These are phyloP conservation scores for Eurotiales sp. DNA, from an alignment of 2,329 filamentous ascomycete genomes.

Conservation along the genomic window DNA sequence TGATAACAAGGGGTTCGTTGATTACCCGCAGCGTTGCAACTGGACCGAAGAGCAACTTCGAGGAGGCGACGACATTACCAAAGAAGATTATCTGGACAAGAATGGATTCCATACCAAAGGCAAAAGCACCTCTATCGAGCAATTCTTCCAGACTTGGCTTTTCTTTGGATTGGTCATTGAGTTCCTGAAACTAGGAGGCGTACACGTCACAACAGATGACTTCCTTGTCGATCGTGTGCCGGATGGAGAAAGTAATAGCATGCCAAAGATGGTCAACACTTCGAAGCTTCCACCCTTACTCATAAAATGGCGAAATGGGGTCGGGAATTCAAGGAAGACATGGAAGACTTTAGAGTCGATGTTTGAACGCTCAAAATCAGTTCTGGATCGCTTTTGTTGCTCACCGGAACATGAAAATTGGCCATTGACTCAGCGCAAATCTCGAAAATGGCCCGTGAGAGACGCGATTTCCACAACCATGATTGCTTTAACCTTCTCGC, in stretches of 20 bases:
- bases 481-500: slow-evolving; percentile 14
- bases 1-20: slow-evolving; percentile 10
- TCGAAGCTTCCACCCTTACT: slow-evolving; percentile 3
- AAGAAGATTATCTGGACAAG: slow-evolving; percentile 9
- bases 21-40: slow-evolving; percentile 10
- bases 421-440: slow-evolving; percentile 6
- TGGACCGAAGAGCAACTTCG: slow-evolving; percentile 17
- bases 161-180: slow-evolving; percentile 22
- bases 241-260: background rate
- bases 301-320: background rate
- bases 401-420: background rate
- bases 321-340: background rate
- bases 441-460: slow-evolving; percentile 16
- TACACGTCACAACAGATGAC: slow-evolving; percentile 11
- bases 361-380: slow-evolving; percentile 7
- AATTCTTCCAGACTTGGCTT: slow-evolving; percentile 24
- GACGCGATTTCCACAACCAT: slow-evolving; percentile 16
- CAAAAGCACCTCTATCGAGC: slow-evolving; percentile 9
- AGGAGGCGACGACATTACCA: slow-evolving; percentile 9
- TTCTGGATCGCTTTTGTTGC: slow-evolving; percentile 15
- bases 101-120: slow-evolving; percentile 12
- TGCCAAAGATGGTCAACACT: slow-evolving; percentile 9
- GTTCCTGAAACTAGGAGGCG: slow-evolving; percentile 10
- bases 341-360: slow-evolving; percentile 1
- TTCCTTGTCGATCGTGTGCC: slow-evolving; percentile 7